Base-by-base conservation (phyloP, 345 rosid species). In the Brassica rapa region DNA sequence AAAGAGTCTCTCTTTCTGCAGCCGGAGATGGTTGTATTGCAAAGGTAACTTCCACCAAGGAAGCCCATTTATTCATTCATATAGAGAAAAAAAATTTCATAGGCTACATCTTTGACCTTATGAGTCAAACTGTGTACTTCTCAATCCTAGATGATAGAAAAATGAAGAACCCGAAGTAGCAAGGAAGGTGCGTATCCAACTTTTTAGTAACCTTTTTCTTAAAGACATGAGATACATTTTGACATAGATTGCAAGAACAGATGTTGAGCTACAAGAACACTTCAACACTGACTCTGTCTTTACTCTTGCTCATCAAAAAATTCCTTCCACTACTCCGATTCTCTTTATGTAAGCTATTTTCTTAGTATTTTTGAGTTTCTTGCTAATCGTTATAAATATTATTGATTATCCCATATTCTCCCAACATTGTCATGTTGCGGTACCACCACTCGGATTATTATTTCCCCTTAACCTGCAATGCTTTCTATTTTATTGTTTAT, bases 141-240 rank as follows among this genome's bases (percentile, higher is more conserved):
- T 24, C 92, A 87, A 76, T 82, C 93, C 53, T 89, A 87, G 73
- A 85, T 87, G 68, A 61, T 79, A 80, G 89, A 84, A 74, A 87
- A 88, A 74, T 87, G 90, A 73, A 90, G 85, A 72, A 77, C 82
- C 84, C 91, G 90, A 78, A 89, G 89, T 78, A 78, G 68, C 81
- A 90, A 88, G 68, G 93, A 92, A 90, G 98, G 92, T 94, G 82
- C 78, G 24, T 21, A 3, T 51, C 35, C 21, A 32, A 32, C 35
- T 5, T 32, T 81, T n/a, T 74, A 53, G 10, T 37, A 69, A 0
- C 9, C 9, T 5, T 67, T 51, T 25, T 41, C n/a, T 35, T 66
- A 66, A 66, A 49, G 39, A 64, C 62, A 68, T 70, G 46, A 27
- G 30, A 55, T 14, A 33, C 33, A 33, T 62, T 70, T 63, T 61